A percentile compares a stretch with the other conserved stretches of the same genome.
These are phyloP conservation scores for Dissophora ornata DNA, from an alignment of 192 early-diverging fungal genomes.

Conservation along the genomic window DNA sequence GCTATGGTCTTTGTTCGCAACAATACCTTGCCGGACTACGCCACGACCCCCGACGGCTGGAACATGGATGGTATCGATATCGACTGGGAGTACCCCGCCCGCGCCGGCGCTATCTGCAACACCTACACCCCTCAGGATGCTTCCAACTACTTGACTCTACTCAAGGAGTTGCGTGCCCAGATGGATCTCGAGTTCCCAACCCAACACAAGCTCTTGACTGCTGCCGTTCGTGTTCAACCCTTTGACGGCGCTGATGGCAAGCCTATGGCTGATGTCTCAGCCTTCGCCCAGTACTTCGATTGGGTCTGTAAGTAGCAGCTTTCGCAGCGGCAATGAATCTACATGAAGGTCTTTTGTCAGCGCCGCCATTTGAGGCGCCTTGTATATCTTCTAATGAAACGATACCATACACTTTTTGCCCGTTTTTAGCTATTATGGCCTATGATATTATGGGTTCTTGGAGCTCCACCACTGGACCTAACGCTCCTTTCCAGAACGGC, in stretches of 20 bases:
- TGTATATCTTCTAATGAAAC: no score
- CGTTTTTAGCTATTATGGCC: constrained; percentile 54
- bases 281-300: constrained; percentile 67
- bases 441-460: constrained; percentile 53
- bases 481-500: constrained; percentile 60
- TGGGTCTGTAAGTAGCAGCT: constrained; percentile 74
- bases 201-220: constrained; percentile 75
- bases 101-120: constrained; percentile 72
- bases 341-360: no score
- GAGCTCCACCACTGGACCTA: constrained; percentile 57
- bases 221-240: constrained; percentile 73
- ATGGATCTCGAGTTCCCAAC: constrained; percentile 56
- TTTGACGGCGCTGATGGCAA: constrained; percentile 70
- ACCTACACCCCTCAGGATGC: constrained; percentile 67
- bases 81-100: constrained; percentile 75
- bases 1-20: constrained; percentile 63
- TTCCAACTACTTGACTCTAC: constrained; percentile 67
- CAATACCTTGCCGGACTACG: constrained; percentile 38
- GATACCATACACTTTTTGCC: no score
- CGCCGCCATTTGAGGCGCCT: no score
- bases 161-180: constrained; percentile 67
- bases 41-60: constrained; percentile 35
- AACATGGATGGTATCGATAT: constrained; percentile 54
- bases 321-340: constrained; percentile 6
- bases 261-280: constrained; percentile 67